Evolutionary conservation across 2,329 filamentous ascomycete species (phyloP), one percentile per base, ranked within the genome.

Genomic region (Stylonectria norvegica): DNA sequence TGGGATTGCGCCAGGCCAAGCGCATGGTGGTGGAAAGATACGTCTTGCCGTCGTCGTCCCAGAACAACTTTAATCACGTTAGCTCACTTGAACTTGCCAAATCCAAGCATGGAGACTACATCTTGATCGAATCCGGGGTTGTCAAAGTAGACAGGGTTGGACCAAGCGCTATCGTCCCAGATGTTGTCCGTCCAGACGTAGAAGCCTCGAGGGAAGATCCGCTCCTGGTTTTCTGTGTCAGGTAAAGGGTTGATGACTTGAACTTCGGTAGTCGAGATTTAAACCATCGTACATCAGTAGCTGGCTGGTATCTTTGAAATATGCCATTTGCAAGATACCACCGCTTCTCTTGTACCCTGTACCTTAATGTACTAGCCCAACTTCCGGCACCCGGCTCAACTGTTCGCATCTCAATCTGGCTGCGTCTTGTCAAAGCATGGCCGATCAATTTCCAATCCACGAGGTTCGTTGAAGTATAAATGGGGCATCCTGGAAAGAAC

Each of bases 401-500:
- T 0, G 72, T 73, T 18, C 73, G 65, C 57, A 78, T 66, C 38
- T 78, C 68, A 10, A 78, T 60, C 53, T 78, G 74, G 27, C 64
- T 69, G 31, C 66, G 66, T 22, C 74, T 64, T 9, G 62, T 77
- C 34, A 79, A 61, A 2, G 72, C 75, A 47, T 77, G 69, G 4
- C 68, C 70, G 31, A 76, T 71, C n/a, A 77, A 65, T 5, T 62
- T 62, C 74, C 75, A 79, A 29, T 71, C 68, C 7, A 75, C 57
- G 9, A 78, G 63, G 46, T 78, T 70, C 1, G 61, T 72, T 15
- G 73, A 78, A 18, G 77, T 69, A 50, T 82, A 80, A 41, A 83
- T 76, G 11, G 77, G 74, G n/a, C 73, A 72, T 4, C 76, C 77
- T 0, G 78, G 79, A 44, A 78, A 81, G 56, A 71, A 78, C 55